Evolutionary conservation across 2,329 filamentous ascomycete species (phyloP).

Genomic region (Dichotomopilus funicola): DNA sequence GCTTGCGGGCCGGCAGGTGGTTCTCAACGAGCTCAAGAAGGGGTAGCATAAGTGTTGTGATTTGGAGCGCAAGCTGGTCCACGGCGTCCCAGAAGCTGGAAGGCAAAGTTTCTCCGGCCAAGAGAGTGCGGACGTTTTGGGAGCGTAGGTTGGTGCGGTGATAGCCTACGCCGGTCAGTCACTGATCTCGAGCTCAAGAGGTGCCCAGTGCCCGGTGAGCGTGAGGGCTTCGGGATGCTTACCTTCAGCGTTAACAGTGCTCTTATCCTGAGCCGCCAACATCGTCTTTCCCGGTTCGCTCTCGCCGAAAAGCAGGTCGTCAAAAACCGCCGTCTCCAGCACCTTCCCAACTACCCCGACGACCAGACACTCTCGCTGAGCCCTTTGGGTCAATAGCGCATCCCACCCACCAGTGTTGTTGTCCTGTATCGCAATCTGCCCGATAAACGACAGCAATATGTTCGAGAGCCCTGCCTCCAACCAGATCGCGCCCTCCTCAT

Average conservation of each 20-base stretch:
- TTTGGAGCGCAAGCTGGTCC: slow-evolving; percentile 30
- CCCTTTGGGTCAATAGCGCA: slow-evolving; percentile 26
- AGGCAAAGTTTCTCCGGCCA: slow-evolving; percentile 25
- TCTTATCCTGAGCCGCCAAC: slow-evolving; percentile 28
- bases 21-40: slow-evolving; percentile 28
- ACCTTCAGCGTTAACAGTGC: slow-evolving; percentile 22
- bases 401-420: slow-evolving; percentile 30
- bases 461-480: slow-evolving; percentile 21
- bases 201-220: background rate
- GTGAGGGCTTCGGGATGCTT: background rate
- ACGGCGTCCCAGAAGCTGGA: slow-evolving; percentile 33
- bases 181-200: background rate
- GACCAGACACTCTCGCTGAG: slow-evolving; percentile 30
- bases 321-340: slow-evolving; percentile 34
- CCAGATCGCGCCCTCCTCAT: slow-evolving; percentile 10
- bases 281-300: slow-evolving; percentile 20
- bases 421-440: slow-evolving; percentile 32
- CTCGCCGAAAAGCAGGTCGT: slow-evolving; percentile 36
- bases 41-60: slow-evolving; percentile 32
- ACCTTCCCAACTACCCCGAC: slow-evolving; percentile 33
- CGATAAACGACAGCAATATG: slow-evolving; percentile 32
- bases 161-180: slow-evolving; percentile 28
- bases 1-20: slow-evolving; percentile 7
- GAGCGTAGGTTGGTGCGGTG: slow-evolving; percentile 30
- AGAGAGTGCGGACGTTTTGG: slow-evolving; percentile 24